A percentile compares a stretch with the other conserved stretches of the same genome.
Evolutionary conservation across 345 rosid species (phyloP).

Genomic region (Xanthoceras sorbifolium): DNA sequence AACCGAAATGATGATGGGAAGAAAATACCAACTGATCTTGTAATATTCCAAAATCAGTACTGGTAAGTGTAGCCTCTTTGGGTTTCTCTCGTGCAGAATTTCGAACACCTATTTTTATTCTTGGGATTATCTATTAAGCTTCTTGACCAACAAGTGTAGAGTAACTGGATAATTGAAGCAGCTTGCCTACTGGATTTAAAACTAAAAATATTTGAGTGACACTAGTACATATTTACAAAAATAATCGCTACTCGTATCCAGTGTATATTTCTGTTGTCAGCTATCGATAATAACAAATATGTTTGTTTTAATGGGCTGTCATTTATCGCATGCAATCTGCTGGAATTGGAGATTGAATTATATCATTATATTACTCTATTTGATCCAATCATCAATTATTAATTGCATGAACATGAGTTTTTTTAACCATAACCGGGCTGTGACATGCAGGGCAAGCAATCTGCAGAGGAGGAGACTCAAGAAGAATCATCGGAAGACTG

Average conservation of each 20-base stretch:
- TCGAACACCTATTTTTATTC: no score
- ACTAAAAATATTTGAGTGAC: background rate
- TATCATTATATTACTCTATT: background rate
- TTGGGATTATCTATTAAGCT: background rate
- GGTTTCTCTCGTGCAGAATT: background rate
- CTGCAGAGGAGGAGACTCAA: slow-evolving; percentile 16
- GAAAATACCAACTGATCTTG: slow-evolving; percentile 36
- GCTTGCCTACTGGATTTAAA: background rate
- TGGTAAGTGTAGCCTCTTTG: slow-evolving; percentile 29
- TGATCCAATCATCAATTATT: background rate
- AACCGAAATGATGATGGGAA: slow-evolving; percentile 54
- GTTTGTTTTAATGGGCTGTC: background rate
- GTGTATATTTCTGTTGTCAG: background rate
- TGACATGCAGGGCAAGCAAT: slow-evolving; percentile 9
- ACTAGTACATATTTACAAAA: background rate
- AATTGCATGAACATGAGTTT: background rate
- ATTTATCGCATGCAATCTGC: background rate
- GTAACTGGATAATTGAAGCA: background rate
- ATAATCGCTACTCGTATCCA: background rate
- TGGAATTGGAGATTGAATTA: background rate
- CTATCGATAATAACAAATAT: background rate
- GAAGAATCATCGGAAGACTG: background rate
- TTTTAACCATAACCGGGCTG: background rate
- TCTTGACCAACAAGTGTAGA: background rate
- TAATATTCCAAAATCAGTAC: slow-evolving; percentile 41